A percentile compares a stretch with the other conserved stretches of the same genome.
These are phyloP conservation scores for Colletotrichum simmondsii DNA, from an alignment of 2,329 filamentous ascomycete species.

Conservation along the genomic window DNA sequence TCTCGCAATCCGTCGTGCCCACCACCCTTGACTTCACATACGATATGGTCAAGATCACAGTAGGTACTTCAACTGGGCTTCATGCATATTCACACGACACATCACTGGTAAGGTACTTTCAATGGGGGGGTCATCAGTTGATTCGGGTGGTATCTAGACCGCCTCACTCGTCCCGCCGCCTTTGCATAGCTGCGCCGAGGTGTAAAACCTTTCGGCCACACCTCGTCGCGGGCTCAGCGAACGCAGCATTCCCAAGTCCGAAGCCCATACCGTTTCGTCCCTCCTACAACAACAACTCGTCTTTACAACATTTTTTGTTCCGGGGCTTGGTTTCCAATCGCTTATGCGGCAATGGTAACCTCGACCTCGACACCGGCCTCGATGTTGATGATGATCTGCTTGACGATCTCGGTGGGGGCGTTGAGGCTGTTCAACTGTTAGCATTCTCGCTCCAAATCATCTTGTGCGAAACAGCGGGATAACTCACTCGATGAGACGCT, in stretches of 20 bases:
- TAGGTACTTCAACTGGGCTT: not conserved
- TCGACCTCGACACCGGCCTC: conserved; percentile 94
- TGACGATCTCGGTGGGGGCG: conserved; percentile 97
- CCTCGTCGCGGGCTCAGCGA: not conserved
- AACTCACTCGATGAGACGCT: conserved; percentile 92
- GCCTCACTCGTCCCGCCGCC: conserved; percentile 27
- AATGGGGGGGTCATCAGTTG: conserved; percentile 19
- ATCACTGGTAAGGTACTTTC: not conserved
- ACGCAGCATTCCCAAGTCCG: conserved; percentile 18
- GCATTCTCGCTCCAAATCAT: not conserved
- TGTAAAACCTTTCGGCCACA: conserved; percentile 10
- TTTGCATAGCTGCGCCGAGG: not conserved
- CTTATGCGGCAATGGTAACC: conserved; percentile 89
- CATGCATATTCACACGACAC: not conserved
- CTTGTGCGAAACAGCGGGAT: not conserved
- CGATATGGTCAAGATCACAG: not conserved
- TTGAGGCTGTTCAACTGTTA: conserved; percentile 70
- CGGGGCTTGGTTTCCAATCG: conserved; percentile 6
- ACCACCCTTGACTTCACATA: too few relatives aligned
- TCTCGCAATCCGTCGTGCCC: too few relatives aligned
- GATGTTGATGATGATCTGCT: conserved; percentile 97
- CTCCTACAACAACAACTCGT: conserved; percentile 10
- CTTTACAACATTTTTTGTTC: not conserved
- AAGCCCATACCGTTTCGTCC: conserved; percentile 25
- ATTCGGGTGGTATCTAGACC: conserved; percentile 34